Conservation (phyloP, 768 basidiomycete genomes). For the Agrocybe praecox region DNA sequence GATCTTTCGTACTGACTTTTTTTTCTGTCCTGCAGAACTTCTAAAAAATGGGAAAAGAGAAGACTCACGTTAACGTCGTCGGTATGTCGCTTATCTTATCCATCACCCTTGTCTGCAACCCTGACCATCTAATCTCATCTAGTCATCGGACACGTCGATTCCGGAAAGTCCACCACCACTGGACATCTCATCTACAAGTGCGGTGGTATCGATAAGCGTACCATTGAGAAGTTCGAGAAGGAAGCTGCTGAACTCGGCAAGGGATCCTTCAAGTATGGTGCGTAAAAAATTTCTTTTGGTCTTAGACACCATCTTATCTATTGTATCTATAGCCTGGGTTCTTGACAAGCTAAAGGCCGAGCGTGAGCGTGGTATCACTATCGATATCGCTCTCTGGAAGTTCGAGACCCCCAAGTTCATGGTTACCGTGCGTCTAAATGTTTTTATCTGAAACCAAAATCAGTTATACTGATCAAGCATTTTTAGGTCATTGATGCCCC, state of each 20-base stretch:
- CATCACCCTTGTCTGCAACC: constrained; percentile 13
- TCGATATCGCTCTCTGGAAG: constrained; percentile 99
- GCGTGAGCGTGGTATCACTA: constrained; percentile 99
- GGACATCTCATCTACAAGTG: constrained; percentile 99
- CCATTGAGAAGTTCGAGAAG: constrained; percentile 99
- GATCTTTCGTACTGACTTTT: constrained; percentile 24
- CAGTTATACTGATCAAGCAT: constrained; percentile 19
- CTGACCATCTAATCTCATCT: constrained; percentile 31
- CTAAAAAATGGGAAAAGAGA: constrained; percentile 93
- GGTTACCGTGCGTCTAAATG: constrained; percentile 71
- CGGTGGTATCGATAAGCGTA: constrained; percentile 99
- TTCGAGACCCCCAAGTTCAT: constrained; percentile 99
- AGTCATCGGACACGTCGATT: constrained; percentile 99
- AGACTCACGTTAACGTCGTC: constrained; percentile 96
- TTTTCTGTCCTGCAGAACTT: constrained; percentile 41
- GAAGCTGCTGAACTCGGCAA: constrained; percentile 99
- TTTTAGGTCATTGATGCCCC: constrained; percentile 96
- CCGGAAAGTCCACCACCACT: constrained; percentile 99
- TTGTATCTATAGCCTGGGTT: constrained; percentile 83
- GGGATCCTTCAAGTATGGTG: constrained; percentile 97
- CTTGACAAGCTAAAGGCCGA: constrained; percentile 99
- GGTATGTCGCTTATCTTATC: constrained; percentile 52
- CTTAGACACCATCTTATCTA: constrained; percentile 16
- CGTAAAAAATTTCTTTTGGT: constrained; percentile 29
- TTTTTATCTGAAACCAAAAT: constrained; percentile 10